Evolutionary conservation across 202 grass and related monocot genomes (phyloP).

Genomic region (Sporobolus alterniflorus): DNA sequence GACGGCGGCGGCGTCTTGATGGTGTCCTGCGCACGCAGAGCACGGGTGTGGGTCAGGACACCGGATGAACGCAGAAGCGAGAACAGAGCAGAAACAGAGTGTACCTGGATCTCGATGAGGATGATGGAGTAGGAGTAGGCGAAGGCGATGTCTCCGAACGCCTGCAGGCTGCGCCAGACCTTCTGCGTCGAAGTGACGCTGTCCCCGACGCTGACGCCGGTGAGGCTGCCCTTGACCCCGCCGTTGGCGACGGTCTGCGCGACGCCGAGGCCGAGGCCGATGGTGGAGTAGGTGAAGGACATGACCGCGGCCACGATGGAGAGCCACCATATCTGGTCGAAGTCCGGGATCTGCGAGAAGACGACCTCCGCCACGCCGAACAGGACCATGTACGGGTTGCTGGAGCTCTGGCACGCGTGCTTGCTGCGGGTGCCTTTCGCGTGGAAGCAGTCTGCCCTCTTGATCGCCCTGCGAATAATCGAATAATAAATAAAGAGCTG

Average conservation of each 20-base stretch:
- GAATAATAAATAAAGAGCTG: too few species aligned
- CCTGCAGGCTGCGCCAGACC: constrained; percentile 80
- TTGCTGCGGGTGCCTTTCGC: too few species aligned
- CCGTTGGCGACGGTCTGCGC: constrained; percentile 71
- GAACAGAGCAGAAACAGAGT: not conserved
- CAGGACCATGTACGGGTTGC: constrained; percentile 75
- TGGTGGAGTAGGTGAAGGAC: constrained; percentile 91
- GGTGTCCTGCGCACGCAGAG: constrained; percentile 56
- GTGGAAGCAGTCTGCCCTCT: too few species aligned
- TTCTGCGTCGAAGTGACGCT: constrained; percentile 58
- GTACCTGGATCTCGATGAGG: constrained; percentile 58
- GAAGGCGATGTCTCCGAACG: constrained; percentile 89
- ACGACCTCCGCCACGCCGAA: constrained; percentile 66
- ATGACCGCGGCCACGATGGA: constrained; percentile 87
- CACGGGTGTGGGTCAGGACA: not conserved
- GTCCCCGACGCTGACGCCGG: constrained; percentile 60
- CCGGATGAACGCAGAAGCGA: not conserved
- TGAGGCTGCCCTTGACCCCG: constrained; percentile 71
- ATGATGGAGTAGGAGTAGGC: constrained; percentile 89
- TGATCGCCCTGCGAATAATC: too few species aligned
- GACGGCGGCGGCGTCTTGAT: constrained; percentile 73
- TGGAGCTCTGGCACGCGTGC: constrained; percentile 58
- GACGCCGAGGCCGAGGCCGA: constrained; percentile 75
- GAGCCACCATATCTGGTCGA: constrained; percentile 93
- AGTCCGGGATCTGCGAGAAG: constrained; percentile 91